Conservation (phyloP, 1,139 yeast species). For the Protomyces inouyei region DNA sequence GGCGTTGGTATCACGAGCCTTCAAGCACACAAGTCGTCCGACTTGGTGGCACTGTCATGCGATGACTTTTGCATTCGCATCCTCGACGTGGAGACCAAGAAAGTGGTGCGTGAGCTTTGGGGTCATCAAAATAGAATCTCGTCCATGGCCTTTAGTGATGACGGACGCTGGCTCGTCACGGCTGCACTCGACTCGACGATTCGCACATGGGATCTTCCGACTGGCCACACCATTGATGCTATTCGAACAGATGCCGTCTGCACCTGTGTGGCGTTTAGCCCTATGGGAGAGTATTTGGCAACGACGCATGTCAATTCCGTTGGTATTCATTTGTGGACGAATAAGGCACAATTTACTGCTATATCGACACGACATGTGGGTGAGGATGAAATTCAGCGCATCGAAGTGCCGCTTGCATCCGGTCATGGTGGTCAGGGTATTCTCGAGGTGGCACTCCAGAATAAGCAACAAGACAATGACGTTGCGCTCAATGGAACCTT, state of each 20-base stretch:
- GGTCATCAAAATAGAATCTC: slow-evolving; percentile 92
- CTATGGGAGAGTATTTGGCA: slow-evolving; percentile 85
- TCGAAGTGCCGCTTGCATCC: slow-evolving; percentile 68
- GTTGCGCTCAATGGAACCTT: slow-evolving; percentile 42
- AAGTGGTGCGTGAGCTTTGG: slow-evolving; percentile 76
- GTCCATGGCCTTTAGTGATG: slow-evolving; percentile 83
- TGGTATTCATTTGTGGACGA: slow-evolving; percentile 91
- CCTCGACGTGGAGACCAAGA: slow-evolving; percentile 74
- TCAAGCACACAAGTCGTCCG: slow-evolving; percentile 75
- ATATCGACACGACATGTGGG: slow-evolving; percentile 60
- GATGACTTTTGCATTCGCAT: slow-evolving; percentile 84
- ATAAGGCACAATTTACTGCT: slow-evolving; percentile 74
- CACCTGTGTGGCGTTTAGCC: slow-evolving; percentile 74
- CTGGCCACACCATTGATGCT: slow-evolving; percentile 96
- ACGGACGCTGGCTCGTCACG: slow-evolving; percentile 91
- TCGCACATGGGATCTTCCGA: slow-evolving; percentile 96
- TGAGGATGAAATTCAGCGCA: slow-evolving; percentile 54
- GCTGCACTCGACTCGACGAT: slow-evolving; percentile 80
- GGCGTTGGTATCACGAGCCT: slow-evolving; percentile 74
- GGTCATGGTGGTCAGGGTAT: slow-evolving; percentile 75
- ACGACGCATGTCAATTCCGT: slow-evolving; percentile 88
- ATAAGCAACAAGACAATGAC: slow-evolving; percentile 34
- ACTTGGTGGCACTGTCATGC: slow-evolving; percentile 74
- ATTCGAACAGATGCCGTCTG: slow-evolving; percentile 71
- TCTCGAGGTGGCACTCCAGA: slow-evolving; percentile 67